Conservation (phyloP, 345 rosid genomes). For the Reutealis trisperma region DNA sequence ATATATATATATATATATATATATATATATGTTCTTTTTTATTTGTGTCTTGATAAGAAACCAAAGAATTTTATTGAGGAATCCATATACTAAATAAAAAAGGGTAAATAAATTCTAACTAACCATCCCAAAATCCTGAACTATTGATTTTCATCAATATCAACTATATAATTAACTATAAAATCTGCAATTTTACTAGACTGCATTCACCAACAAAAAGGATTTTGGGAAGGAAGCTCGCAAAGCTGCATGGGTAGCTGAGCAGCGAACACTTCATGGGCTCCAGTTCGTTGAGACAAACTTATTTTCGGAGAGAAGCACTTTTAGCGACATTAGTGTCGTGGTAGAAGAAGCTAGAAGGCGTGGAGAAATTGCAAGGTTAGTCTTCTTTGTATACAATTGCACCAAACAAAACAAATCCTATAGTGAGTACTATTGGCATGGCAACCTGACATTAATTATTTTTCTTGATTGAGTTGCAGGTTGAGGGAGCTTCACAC, state of each 20-base stretch:
- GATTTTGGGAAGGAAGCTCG: conserved; percentile 46
- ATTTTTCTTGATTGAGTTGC: conserved; percentile 6
- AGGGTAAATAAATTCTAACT: conserved; percentile 22
- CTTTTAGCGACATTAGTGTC: conserved; percentile 28
- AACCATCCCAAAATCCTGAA: not conserved
- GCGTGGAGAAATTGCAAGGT: conserved; percentile 48
- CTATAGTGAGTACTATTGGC: too few relatives aligned
- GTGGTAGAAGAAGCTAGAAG: conserved; percentile 60
- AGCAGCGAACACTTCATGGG: conserved; percentile 46
- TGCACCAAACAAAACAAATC: too few relatives aligned
- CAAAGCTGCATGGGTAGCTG: conserved; percentile 52
- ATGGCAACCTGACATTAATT: not conserved
- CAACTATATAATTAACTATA: too few relatives aligned
- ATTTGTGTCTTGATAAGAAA: not conserved
- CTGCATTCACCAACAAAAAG: conserved; percentile 47
- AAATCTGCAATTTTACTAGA: conserved; percentile 17
- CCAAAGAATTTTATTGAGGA: not conserved
- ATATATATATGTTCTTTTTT: not conserved
- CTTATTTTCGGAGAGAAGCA: conserved; percentile 29
- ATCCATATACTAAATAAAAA: too few relatives aligned
- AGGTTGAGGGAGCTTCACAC: conserved; percentile 59
- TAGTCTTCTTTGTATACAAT: not conserved
- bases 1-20: conserved; percentile 5
- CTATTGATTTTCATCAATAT: not conserved
- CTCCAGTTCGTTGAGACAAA: conserved; percentile 26